Evolutionary conservation across 805 yeast species (phyloP), one percentile per base, ranked within the genome.

Genomic region (Starmerella stellata): DNA sequence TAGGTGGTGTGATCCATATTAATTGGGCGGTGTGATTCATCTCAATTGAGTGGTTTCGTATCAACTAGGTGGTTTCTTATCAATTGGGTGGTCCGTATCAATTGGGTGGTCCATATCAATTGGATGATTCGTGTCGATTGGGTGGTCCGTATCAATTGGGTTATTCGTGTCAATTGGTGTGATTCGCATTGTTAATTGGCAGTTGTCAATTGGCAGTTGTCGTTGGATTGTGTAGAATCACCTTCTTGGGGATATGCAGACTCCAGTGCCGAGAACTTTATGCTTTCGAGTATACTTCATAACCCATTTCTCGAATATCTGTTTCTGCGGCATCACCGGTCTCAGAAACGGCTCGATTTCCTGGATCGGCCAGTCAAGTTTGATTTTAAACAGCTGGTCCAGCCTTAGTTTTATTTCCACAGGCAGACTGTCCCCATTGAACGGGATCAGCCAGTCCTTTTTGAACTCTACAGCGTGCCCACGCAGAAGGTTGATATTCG

Each of bases 331-430:
- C 51, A 75, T 72, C 24, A 78, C 53, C 30, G 74, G 77, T 15
- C 64, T 67, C 11, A 82, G 56, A 48, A 70, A 75, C 7, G 90
- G 85, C 32, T 56, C 61, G 3, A 78, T 61, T 21, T 77, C 83
- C 0, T 61, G 60, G n/a, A 75, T 40, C 0, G 60, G 65, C 90
- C 90, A 78, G 7, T 60, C 58, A 0, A 64, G 47, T 52, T 77
- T 79, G 32, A 68, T 44, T 21, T 60, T 56, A 49, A 78, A 73
- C 20, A 78, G 57, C 37, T 62, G 57, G 30, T 61, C 59, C 46
- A 78, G 64, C 42, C 90, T 58, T 5, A 52, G 58, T 5, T 52
- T 57, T 0, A 72, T 61, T 35, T 72, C 72, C 4, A 41, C 37
- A 2, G 80, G 67, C 21, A 85, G 59, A 1, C 58, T 49, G 0